phyloP scores from a whole-genome alignment of 331 rosid species.

The Pyrus hybrid region DNA sequence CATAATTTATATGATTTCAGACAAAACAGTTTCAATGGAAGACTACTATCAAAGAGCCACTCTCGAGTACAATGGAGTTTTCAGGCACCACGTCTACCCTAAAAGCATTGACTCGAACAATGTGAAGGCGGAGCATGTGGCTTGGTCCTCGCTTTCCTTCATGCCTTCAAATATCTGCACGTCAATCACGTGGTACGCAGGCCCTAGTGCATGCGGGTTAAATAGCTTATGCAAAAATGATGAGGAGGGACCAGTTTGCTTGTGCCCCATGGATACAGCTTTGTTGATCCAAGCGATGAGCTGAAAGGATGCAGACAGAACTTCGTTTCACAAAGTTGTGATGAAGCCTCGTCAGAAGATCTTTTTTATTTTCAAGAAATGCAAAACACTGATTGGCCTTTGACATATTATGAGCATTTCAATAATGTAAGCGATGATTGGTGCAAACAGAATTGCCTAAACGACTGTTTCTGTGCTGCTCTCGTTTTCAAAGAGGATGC shows the following conservation, averaged over 20 bases:
- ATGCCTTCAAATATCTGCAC: slow-evolving; percentile 4
- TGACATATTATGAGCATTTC: not conserved
- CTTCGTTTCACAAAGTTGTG: not conserved
- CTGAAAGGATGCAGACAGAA: slow-evolving; percentile 1
- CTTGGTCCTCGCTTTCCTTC: not conserved
- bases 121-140: not conserved
- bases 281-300: not conserved
- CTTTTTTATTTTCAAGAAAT: not conserved
- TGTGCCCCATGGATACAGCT: not conserved
- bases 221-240: slow-evolving; percentile 6
- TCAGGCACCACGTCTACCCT: slow-evolving; percentile 5
- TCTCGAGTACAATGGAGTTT: slow-evolving; percentile 3
- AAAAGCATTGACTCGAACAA: not conserved
- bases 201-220: slow-evolving; percentile 9
- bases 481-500: not conserved
- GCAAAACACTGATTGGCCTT: not conserved
- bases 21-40: not conserved
- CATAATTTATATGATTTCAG: not conserved
- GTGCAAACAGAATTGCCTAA: slow-evolving; percentile 5
- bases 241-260: not conserved
- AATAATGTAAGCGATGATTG: not conserved
- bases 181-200: not conserved
- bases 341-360: not conserved
- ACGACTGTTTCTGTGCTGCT: slow-evolving; percentile 2
- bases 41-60: not conserved